Evolutionary conservation across 176 grass and related monocot species (phyloP).

Genomic region (Otatea glauca): DNA sequence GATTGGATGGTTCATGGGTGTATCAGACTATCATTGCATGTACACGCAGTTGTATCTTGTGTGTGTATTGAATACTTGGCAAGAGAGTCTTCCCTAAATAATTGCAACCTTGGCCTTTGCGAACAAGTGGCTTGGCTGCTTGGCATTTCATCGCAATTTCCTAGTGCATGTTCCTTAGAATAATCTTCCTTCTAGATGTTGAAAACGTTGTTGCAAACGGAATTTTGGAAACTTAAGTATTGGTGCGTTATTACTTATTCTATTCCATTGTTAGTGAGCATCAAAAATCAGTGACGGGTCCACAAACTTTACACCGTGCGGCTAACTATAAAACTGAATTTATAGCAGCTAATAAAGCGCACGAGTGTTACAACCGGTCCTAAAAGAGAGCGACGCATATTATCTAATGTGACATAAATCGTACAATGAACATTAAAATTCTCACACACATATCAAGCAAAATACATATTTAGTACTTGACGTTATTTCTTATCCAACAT

Average conservation of each 20-base stretch:
- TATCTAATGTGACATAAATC: too few relatives aligned
- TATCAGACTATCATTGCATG: too few relatives aligned
- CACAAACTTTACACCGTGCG: background rate
- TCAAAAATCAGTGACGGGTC: background rate
- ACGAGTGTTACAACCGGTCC: too few relatives aligned
- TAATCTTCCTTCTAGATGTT: slow-evolving; percentile 17
- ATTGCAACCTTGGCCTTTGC: background rate
- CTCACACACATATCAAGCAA: too few relatives aligned
- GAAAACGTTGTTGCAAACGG: background rate
- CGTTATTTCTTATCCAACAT: too few relatives aligned
- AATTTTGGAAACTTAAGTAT: background rate
- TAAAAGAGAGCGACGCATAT: too few relatives aligned
- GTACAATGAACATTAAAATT: too few relatives aligned
- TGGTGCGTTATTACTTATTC: background rate
- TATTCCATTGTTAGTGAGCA: background rate
- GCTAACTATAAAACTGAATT: too few relatives aligned
- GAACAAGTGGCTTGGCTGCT: background rate
- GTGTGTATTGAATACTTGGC: too few relatives aligned
- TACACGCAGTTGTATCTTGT: background rate
- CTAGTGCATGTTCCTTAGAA: background rate
- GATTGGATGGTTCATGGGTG: background rate
- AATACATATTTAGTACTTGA: too few relatives aligned
- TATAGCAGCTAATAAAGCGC: too few relatives aligned
- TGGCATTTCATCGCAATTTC: slow-evolving; percentile 24
- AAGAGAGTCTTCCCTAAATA: slow-evolving; percentile 9